These are phyloP conservation scores for Ammopiptanthus mongolicus DNA, from an alignment of 306 rosid species.

Conservation along the genomic window DNA sequence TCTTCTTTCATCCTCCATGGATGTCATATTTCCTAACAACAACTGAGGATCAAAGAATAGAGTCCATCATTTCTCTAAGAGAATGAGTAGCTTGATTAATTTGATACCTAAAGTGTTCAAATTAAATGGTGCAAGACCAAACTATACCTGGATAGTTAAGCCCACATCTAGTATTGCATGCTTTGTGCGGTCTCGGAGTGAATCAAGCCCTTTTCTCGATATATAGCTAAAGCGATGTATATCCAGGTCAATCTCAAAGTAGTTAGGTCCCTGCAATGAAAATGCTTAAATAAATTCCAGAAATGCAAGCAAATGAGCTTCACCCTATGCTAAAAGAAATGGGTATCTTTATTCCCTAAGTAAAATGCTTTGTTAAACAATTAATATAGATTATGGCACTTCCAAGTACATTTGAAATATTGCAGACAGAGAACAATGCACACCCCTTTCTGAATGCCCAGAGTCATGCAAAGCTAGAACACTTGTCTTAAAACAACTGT, in stretches of 20 bases:
- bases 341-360: neutral
- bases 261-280: conserved; percentile 51
- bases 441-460: neutral
- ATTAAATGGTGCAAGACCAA: neutral
- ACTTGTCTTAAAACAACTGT: neutral
- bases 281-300: neutral
- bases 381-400: neutral
- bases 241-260: no score
- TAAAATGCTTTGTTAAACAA: neutral
- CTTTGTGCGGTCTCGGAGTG: conserved; percentile 59
- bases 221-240: conserved; percentile 79
- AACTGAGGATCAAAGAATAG: no score
- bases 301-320: neutral
- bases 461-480: neutral
- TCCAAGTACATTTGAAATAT: neutral
- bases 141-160: conserved; percentile 65
- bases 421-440: neutral
- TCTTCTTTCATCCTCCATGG: no score
- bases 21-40: no score
- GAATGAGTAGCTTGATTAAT: neutral
- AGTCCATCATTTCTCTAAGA: no score
- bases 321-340: neutral
- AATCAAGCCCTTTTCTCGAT: conserved; percentile 72
- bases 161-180: conserved; percentile 57
- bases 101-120: neutral